phyloP scores from a whole-genome alignment of 768 basidiomycete genomes.

The Xanthoconium stramineum region DNA sequence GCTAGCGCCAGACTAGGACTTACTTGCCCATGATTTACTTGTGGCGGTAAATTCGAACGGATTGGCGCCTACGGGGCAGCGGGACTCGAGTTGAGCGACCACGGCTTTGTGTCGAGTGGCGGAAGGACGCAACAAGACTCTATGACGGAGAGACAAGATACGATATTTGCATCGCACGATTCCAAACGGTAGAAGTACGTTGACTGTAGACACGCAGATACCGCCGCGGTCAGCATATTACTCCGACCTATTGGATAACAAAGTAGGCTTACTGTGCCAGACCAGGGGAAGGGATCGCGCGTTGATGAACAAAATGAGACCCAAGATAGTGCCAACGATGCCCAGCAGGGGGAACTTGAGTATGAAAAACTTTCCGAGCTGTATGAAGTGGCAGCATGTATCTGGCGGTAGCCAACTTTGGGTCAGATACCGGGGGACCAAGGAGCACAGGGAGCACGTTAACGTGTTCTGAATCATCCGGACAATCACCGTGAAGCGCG shows the following conservation, averaged over 20 bases:
- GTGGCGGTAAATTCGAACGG: constrained; percentile 12
- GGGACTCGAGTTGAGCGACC: constrained; percentile 10
- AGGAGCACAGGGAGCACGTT: constrained; percentile 5
- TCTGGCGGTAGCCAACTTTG: background rate
- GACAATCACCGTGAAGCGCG: too few relatives aligned
- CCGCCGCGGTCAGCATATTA: background rate
- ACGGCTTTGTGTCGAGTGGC: constrained; percentile 9
- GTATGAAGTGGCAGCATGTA: background rate
- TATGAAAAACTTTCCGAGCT: background rate
- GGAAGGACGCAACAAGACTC: constrained; percentile 4
- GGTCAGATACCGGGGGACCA: background rate
- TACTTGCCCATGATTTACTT: constrained; percentile 13
- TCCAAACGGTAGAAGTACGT: constrained; percentile 9
- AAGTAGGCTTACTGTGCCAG: constrained; percentile 13
- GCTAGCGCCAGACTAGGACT: constrained; percentile 1
- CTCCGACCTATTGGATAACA: background rate
- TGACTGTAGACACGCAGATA: background rate
- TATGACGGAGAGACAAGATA: constrained; percentile 4
- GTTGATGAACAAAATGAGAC: constrained; percentile 11
- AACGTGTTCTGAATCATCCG: background rate
- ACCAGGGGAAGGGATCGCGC: constrained; percentile 10
- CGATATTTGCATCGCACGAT: constrained; percentile 11
- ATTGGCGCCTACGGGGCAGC: constrained; percentile 14
- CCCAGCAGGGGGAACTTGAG: background rate
- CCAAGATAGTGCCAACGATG: constrained; percentile 1